Evolutionary conservation across 306 rosid species (phyloP), one percentile per base, ranked within the genome.

Genomic region (Vigna reflexopilosa): DNA sequence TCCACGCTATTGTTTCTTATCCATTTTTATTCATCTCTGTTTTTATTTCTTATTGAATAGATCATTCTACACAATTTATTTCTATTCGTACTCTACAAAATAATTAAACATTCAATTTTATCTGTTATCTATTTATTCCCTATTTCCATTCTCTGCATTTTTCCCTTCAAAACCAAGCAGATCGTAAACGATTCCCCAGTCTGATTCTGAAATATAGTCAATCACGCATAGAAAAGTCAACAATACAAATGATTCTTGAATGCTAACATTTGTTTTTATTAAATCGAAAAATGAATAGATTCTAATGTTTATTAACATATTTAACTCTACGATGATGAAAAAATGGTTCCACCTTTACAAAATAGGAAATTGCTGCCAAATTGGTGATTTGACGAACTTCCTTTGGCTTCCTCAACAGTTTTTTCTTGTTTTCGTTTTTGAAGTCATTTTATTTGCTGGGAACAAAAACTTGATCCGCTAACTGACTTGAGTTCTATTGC

Each of bases 201-300:
- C 49, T 77, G 30, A 65, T 72, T 54, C 71, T 61, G 67, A 52
- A 40, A 68, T 73, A 68, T 22, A 49, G 15, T 28, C 13, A 45
- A 11, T 42, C 28, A 47, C 32, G 30, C 78, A 54, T 58, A 54
- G 19, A n/a, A 50, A 16, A 59, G 22, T 22, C 17, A 4, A 55
- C 11, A 36, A 3, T 50, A 13, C 30, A 44, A 20, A 67, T 70
- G 19, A 71, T 70, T 68, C 24, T 67, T 58, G 65, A 59, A 61
- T 67, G 61, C 15, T 10, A 34, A 62, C 51, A 26, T 20, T 11
- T 45, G 15, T 45, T 74, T 44, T 74, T 74, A 26, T 24, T 28
- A 28, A 28, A 57, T 44, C 9, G 14, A 74, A 38, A 52, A 52
- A 52, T n/a, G 62, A 58, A 61, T 65, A 67, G 19, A 66, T 67